Conservation (phyloP, 108 stramenopile genomes). For the Cyclotella sp. region DNA sequence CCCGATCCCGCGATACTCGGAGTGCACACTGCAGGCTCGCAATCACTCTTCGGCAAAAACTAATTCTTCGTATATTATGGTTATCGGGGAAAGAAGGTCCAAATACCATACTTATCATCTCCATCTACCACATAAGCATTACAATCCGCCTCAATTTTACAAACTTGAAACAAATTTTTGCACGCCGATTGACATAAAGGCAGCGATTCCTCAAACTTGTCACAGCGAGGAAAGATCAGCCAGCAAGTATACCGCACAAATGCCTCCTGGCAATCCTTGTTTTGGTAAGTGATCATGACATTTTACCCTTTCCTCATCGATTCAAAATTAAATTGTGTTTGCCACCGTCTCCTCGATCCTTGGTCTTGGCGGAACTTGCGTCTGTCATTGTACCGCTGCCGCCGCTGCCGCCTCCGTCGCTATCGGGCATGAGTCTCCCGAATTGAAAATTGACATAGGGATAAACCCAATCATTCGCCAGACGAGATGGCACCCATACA, state of each 20-base stretch:
- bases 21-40: constrained; percentile 42
- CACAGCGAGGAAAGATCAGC: constrained; percentile 54
- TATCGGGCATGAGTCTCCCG: constrained; percentile 16
- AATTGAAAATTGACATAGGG: constrained; percentile 39
- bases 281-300: constrained; percentile 30
- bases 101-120: constrained; percentile 27
- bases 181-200: constrained; percentile 51
- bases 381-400: constrained; percentile 16
- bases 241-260: constrained; percentile 43
- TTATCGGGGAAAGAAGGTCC: constrained; percentile 42
- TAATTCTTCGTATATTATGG: constrained; percentile 53
- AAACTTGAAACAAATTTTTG: constrained; percentile 49
- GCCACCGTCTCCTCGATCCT: constrained; percentile 42
- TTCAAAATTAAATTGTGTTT: constrained; percentile 24
- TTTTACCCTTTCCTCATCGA: constrained; percentile 33
- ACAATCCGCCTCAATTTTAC: constrained; percentile 43
- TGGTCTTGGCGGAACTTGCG: constrained; percentile 19
- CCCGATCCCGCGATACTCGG: constrained; percentile 47
- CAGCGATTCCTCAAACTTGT: constrained; percentile 41
- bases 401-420: no score
- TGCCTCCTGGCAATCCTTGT: constrained; percentile 51
- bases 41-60: constrained; percentile 24
- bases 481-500: constrained; percentile 33
- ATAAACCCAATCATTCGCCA: constrained; percentile 10
- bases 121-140: constrained; percentile 34